These are phyloP conservation scores for Didymella lethalis DNA, from an alignment of 2,329 filamentous ascomycete genomes.

Conservation along the genomic window DNA sequence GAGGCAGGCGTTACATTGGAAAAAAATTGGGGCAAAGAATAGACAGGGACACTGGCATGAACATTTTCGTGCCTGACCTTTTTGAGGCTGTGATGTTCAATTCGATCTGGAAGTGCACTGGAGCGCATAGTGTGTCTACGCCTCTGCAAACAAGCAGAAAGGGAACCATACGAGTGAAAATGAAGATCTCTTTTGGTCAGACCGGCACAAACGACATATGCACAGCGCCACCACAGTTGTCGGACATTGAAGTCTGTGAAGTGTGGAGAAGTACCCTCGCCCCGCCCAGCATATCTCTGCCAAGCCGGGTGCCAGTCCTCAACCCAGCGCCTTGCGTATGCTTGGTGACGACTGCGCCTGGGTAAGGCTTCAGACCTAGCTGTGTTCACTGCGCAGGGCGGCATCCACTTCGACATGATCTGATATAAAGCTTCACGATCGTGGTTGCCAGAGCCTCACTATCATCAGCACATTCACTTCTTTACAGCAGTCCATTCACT, in stretches of 20 bases:
- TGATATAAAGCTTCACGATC: slow-evolving; percentile 16
- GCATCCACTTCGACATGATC: slow-evolving; percentile 1
- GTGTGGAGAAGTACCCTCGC: background rate
- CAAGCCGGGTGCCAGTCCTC: slow-evolving; percentile 9
- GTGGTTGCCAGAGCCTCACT: background rate
- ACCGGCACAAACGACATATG: background rate
- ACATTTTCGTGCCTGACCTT: background rate
- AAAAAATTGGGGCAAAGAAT: slow-evolving; percentile 10
- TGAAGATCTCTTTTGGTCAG: background rate
- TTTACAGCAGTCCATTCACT: slow-evolving; percentile 10
- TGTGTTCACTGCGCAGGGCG: background rate
- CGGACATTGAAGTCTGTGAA: background rate
- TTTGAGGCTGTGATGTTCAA: background rate
- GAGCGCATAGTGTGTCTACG: background rate
- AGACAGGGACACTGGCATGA: background rate
- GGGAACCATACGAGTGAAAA: background rate
- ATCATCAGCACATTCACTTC: slow-evolving; percentile 17
- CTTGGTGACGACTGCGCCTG: slow-evolving; percentile 22
- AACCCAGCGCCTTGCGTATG: slow-evolving; percentile 20
- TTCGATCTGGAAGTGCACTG: background rate
- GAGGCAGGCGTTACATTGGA: slow-evolving; percentile 6
- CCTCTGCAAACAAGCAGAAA: background rate
- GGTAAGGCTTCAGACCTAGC: slow-evolving; percentile 6
- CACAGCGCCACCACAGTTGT: background rate
- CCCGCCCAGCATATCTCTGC: slow-evolving; percentile 5